Percentiles rank a stretch among this genome's conserved stretches.
These are phyloP conservation scores for Auricularia cornea DNA, from an alignment of 768 basidiomycete genomes.

Conservation along the genomic window DNA sequence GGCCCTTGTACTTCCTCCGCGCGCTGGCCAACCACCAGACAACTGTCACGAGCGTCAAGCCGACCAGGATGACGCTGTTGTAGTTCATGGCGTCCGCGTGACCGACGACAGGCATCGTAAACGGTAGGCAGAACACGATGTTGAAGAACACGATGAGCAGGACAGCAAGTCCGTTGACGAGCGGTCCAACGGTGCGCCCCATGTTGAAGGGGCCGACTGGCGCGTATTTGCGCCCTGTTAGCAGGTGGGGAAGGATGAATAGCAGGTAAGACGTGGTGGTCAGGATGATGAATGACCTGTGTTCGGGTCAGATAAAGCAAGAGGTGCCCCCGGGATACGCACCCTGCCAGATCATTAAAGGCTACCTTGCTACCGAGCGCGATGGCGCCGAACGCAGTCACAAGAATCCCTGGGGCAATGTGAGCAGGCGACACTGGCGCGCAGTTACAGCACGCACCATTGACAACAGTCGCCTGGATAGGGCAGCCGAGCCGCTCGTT, in stretches of 20 bases:
- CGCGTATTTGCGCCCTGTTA: not conserved
- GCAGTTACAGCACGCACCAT: not conserved
- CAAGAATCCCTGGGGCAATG: not conserved
- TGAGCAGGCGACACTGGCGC: not conserved
- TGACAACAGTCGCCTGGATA: not conserved
- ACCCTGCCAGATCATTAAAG: not conserved
- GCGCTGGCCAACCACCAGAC: conserved; percentile 24
- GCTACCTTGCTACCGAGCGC: not conserved
- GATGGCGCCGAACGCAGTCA: not conserved
- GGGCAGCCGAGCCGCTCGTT: not conserved
- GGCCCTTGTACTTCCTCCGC: conserved; percentile 17
- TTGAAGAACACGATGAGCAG: not conserved
- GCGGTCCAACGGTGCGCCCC: not conserved
- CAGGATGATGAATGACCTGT: not conserved
- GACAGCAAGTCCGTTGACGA: not conserved
- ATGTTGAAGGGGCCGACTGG: not conserved
- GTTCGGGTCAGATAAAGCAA: not conserved
- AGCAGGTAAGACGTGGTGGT: not conserved
- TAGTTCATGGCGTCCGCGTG: not conserved
- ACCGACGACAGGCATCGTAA: not conserved
- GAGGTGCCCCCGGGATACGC: not conserved
- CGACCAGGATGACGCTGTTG: not conserved
- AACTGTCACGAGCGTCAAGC: not conserved
- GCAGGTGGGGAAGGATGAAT: not conserved
- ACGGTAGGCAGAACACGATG: not conserved